Base-by-base conservation (phyloP, 306 rosid species). In the Acacia confusa region DNA sequence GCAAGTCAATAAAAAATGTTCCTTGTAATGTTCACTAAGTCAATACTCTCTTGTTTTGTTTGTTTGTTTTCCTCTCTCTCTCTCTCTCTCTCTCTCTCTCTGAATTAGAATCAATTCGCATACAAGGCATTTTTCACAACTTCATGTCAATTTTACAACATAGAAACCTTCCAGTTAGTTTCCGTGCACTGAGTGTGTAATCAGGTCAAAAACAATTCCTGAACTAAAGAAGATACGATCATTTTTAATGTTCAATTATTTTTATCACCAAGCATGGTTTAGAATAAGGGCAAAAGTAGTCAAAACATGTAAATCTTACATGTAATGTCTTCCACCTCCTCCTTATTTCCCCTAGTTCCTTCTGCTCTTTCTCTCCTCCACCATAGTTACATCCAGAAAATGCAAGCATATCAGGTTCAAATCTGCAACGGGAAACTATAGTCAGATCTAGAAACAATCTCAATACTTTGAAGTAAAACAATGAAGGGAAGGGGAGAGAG, bases 321-420 rank as follows among this genome's bases (percentile, higher is more conserved):
- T 95, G 99, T 75, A 96, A 87, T 27, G 98, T 93, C 88, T 93
- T 96, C 99, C 99, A 96, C 85, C 99, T 91, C 92, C 88, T 93
- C 81, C 98, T 91, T 85, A 96, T 91, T 58, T 92, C 86, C 44
- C 97, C 93, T 72, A 96, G 85, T 68, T 88, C 97, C 73, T 91
- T 92, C 84, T 84, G 91, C 84, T 96, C 98, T 86, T 86, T 96
- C 83, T 96, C 98, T 73, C 99, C 98, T 72, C 98, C 99, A 83
- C 99, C 99, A 90, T 92, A 96, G 86, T 93, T 85, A 72, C 99
- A 96, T 70, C 98, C 99, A 52, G 99, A 96, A 88, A 96, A 96
- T 81, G 99, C 99, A 85, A 96, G 98, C 99, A 96, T 96, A 88
- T 96, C 99, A 78, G 98, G 94, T 85, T 96, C 99, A 86, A 88